Evolutionary conservation across 2,329 filamentous ascomycete genomes (phyloP).

Genomic region (Phialemoniopsis sp.): DNA sequence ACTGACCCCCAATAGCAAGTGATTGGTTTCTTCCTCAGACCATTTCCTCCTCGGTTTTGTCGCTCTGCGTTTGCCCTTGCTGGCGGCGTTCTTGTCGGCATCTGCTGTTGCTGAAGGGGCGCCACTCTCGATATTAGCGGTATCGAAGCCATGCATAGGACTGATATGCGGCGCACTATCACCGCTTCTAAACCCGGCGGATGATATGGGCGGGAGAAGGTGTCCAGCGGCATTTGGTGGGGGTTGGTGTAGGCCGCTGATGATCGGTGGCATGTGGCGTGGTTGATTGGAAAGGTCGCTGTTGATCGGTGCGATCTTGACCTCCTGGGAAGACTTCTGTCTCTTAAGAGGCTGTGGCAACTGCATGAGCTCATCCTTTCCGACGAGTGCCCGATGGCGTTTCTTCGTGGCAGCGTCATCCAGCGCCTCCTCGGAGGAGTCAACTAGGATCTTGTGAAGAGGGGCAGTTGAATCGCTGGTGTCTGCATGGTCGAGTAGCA

Average conservation of each 20-base stretch:
- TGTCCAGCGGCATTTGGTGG: constrained; percentile 48
- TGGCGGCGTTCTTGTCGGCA: constrained; percentile 16
- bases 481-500: constrained; percentile 34
- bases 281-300: constrained; percentile 58
- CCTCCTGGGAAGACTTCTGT: constrained; percentile 53
- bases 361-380: constrained; percentile 60
- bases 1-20: constrained; percentile 56
- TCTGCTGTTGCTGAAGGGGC: constrained; percentile 10
- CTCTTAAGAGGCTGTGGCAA: constrained; percentile 62
- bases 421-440: constrained; percentile 28
- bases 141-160: constrained; percentile 35
- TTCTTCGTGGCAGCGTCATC: constrained; percentile 51
- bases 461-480: constrained; percentile 33
- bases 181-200: constrained; percentile 48
- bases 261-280: constrained; percentile 58
- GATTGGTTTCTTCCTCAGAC: constrained; percentile 62
- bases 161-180: constrained; percentile 34
- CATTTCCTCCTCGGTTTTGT: constrained; percentile 58
- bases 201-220: constrained; percentile 60
- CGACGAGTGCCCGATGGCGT: constrained; percentile 39
- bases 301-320: constrained; percentile 52
- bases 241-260: constrained; percentile 59
- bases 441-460: constrained; percentile 41
- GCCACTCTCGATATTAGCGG: constrained; percentile 20
- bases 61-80: constrained; percentile 47